Evolutionary conservation across 1,284 basidiomycete species (phyloP), one percentile per base, ranked within the genome.

Genomic region (Ganoderma sinense): DNA sequence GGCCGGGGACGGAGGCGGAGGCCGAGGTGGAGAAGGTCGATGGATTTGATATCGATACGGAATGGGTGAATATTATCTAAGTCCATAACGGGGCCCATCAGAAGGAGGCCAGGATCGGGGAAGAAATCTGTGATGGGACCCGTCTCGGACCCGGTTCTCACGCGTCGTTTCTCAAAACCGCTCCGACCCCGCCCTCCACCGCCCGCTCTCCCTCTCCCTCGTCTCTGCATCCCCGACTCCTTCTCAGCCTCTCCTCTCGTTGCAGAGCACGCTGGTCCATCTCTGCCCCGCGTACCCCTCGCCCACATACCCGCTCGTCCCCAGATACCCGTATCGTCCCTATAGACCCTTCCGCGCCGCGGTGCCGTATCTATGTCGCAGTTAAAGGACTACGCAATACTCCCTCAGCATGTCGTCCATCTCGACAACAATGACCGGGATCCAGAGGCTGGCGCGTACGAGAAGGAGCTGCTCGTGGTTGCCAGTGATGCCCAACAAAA

Each of bases 391-490:
- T 71, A 75, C 76, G 71, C 78, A 66, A 71, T 73, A 63, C 65
- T 68, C 23, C 73, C 74, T 62, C 74, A 74, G 63, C 75, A 77
- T 64, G 71, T 74, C 53, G 67, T 76, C 45, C 75, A 77, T 60
- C 72, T 78, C 65, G 68, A 75, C 70, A 74, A 75, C 71, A 64
- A 73, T 65, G 41, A 74, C 48, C 74, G 76, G 70, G 71, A 79
- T 73, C 80, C 81, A 64, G 82, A 84, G 75, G 41, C 53, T 16
- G 79, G 81, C 69, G 80, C 70, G 39, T 75, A 83, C 73, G 82
- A 85, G 56, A 81, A 86, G 76, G 83, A 87, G 72, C 87, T 89
- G 73, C 80, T 87, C 62, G 82, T 85, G 62, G 75, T 86, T 65
- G 62, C 79, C 74, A 75, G 74, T 75, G 74, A 85, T 76, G 65